Conservation (phyloP, 2,329 filamentous ascomycete species). For the Penicillium sp. region DNA sequence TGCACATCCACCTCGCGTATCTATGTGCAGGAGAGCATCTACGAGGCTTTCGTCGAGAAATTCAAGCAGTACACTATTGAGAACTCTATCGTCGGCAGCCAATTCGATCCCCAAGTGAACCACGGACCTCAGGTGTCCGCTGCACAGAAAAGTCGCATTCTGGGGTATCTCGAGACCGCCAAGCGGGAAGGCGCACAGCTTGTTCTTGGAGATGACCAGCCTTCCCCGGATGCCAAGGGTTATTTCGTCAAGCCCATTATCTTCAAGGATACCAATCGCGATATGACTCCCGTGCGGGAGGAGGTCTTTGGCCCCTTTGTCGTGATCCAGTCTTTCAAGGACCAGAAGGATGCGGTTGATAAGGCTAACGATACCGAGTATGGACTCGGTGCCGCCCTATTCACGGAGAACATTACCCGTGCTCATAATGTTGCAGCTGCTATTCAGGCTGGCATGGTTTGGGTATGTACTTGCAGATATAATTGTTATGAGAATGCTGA, state of each 20-base stretch:
- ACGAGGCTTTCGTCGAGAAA: constrained; percentile 22
- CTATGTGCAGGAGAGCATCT: constrained; percentile 48
- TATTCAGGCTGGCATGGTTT: constrained; percentile 33
- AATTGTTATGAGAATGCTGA: neutral
- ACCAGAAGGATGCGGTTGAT: constrained; percentile 26
- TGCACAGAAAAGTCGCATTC: constrained; percentile 6
- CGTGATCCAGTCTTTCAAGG: constrained; percentile 27
- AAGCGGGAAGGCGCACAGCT: constrained; percentile 29
- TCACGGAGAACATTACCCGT: constrained; percentile 27
- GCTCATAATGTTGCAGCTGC: constrained; percentile 27
- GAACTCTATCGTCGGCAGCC: constrained; percentile 1
- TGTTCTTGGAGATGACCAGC: constrained; percentile 19
- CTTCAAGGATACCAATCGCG: constrained; percentile 23
- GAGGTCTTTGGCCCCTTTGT: constrained; percentile 36
- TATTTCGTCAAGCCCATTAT: constrained; percentile 13
- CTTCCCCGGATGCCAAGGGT: constrained; percentile 11
- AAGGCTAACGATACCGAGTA: constrained; percentile 32
- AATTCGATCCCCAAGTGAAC: constrained; percentile 1
- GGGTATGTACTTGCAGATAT: constrained; percentile 27
- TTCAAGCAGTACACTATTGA: constrained; percentile 21
- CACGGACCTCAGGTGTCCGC: constrained; percentile 11
- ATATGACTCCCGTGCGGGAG: constrained; percentile 27
- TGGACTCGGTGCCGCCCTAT: constrained; percentile 30
- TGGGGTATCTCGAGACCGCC: constrained; percentile 16
- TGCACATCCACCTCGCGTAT: constrained; percentile 58